A percentile compares a stretch with the other conserved stretches of the same genome.
Conservation (phyloP, 2,329 filamentous ascomycete species). For the Pseudomassariella vexata region DNA sequence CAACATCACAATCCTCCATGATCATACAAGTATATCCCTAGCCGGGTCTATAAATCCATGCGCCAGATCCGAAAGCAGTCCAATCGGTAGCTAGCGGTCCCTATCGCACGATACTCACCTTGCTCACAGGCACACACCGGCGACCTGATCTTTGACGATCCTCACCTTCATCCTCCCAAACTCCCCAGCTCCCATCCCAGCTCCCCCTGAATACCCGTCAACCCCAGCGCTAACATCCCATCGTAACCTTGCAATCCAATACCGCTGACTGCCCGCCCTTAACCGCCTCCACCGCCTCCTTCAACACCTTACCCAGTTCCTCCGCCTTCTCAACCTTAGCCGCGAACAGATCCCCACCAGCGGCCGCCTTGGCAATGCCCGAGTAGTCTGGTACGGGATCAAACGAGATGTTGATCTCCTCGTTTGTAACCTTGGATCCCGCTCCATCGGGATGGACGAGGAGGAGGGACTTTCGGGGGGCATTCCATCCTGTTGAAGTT, state of each 20-base stretch:
- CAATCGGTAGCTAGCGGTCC: too few species aligned
- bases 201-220: too few species aligned
- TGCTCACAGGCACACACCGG: too few species aligned
- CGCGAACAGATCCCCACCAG: slow-evolving; percentile 46
- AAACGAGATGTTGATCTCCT: slow-evolving; percentile 58
- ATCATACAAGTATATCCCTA: too few species aligned
- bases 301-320: slow-evolving; percentile 40
- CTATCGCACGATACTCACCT: too few species aligned
- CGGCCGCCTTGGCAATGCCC: slow-evolving; percentile 55
- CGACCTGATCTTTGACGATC: too few species aligned
- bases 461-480: slow-evolving; percentile 49
- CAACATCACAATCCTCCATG: too few species aligned
- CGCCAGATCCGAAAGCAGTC: too few species aligned
- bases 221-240: slow-evolving; percentile 40
- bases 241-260: slow-evolving; percentile 45
- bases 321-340: slow-evolving; percentile 39
- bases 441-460: slow-evolving; percentile 54
- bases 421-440: slow-evolving; percentile 49
- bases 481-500: slow-evolving; percentile 46
- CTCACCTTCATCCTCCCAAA: too few species aligned
- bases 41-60: too few species aligned
- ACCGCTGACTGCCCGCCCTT: slow-evolving; percentile 46
- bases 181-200: too few species aligned
- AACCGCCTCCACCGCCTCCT: slow-evolving; percentile 45
- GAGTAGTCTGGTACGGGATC: slow-evolving; percentile 52